phyloP scores from a whole-genome alignment of 1,284 basidiomycete genomes.

The Vanrija pseudolonga region DNA sequence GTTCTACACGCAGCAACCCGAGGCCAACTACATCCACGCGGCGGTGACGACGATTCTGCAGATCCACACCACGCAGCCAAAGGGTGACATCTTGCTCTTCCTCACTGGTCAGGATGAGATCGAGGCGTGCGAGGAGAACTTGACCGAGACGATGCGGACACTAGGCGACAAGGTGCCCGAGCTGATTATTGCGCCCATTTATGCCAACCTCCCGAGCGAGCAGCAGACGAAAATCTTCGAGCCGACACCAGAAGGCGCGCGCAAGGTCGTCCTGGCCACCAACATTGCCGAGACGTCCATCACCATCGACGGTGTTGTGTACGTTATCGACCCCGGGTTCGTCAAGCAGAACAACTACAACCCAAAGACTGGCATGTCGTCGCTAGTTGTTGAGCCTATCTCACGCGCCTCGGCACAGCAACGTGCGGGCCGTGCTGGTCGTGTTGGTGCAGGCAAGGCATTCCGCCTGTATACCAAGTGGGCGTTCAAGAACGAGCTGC shows the following conservation, averaged over 20 bases:
- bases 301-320: constrained; percentile 95
- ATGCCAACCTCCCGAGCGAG: constrained; percentile 95
- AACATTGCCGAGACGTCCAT: constrained; percentile 99
- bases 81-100: constrained; percentile 97
- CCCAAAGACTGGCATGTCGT: constrained; percentile 93
- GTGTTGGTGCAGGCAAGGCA: constrained; percentile 96
- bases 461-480: constrained; percentile 75
- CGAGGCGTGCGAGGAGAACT: constrained; percentile 90
- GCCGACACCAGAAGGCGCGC: constrained; percentile 90
- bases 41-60: constrained; percentile 98
- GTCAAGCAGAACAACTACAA: constrained; percentile 98
- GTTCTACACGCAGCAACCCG: constrained; percentile 94
- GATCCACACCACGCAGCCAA: constrained; percentile 96
- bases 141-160: constrained; percentile 90
- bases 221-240: constrained; percentile 99
- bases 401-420: constrained; percentile 97
- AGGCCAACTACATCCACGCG: constrained; percentile 97
- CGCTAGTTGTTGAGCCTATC: constrained; percentile 87
- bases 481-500: constrained; percentile 61
- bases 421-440: constrained; percentile 91
- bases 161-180: constrained; percentile 95
- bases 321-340: constrained; percentile 96
- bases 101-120: constrained; percentile 99
- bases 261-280: constrained; percentile 96
- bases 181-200: constrained; percentile 93